These are phyloP conservation scores for Globisporangium nagaii DNA, from an alignment of 352 stramenopile species.

Conservation along the genomic window DNA sequence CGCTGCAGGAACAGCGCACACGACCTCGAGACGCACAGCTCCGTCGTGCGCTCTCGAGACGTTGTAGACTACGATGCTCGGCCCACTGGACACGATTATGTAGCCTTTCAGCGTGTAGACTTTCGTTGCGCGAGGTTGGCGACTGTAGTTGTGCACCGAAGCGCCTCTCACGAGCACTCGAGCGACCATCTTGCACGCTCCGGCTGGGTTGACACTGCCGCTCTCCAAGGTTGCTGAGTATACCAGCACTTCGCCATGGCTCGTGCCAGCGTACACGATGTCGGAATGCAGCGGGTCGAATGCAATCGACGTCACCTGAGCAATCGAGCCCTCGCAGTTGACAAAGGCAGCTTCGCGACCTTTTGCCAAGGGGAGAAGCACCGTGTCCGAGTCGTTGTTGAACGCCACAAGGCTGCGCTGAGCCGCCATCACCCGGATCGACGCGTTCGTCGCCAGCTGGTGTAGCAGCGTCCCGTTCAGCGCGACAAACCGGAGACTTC, in stretches of 20 bases:
- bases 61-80: conserved; percentile 10
- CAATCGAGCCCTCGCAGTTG: conserved; percentile 32
- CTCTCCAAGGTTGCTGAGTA: conserved; percentile 13
- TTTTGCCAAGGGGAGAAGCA: conserved; percentile 27
- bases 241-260: conserved; percentile 36
- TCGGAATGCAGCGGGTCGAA: conserved; percentile 35
- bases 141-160: neutral
- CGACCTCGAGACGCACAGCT: neutral
- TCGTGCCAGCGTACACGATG: conserved; percentile 43
- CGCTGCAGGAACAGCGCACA: neutral
- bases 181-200: neutral
- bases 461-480: conserved; percentile 46
- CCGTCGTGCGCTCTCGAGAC: neutral
- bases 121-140: neutral
- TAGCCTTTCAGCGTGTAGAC: conserved; percentile 10
- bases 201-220: neutral
- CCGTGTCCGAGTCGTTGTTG: conserved; percentile 19
- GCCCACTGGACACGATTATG: neutral
- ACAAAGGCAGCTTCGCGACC: conserved; percentile 22
- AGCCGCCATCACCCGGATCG: conserved; percentile 20
- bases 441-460: conserved; percentile 18
- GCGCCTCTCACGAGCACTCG: neutral
- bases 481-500: conserved; percentile 21
- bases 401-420: conserved; percentile 39
- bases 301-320: conserved; percentile 28